A percentile compares a stretch with the other conserved stretches of the same genome.
These are phyloP conservation scores for Xylaria sp. DNA, from an alignment of 2,329 filamentous ascomycete species.

Conservation along the genomic window DNA sequence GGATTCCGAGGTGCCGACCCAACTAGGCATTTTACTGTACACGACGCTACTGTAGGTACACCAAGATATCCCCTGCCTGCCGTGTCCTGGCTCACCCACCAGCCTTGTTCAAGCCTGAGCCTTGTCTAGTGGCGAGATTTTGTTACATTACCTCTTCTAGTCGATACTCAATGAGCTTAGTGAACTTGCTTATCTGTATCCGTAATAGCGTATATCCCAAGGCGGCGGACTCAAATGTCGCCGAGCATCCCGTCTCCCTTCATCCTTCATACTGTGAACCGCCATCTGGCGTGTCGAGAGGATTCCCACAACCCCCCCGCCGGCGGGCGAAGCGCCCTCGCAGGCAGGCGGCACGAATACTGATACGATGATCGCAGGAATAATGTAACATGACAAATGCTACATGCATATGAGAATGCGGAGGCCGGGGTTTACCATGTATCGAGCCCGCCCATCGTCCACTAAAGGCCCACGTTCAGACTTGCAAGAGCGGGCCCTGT, in stretches of 20 bases:
- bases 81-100: not conserved
- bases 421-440: slow-evolving; percentile 16
- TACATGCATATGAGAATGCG: slow-evolving; percentile 28
- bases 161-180: no score
- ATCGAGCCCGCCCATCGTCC: slow-evolving; percentile 13
- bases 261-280: not conserved
- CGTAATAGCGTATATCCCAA: slow-evolving; percentile 13
- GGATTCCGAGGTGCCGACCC: not conserved
- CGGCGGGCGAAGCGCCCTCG: slow-evolving; percentile 16
- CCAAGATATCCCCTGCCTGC: not conserved
- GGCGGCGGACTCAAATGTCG: slow-evolving; percentile 13
- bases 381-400: slow-evolving; percentile 32
- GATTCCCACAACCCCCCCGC: slow-evolving; percentile 7
- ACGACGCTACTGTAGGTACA: not conserved
- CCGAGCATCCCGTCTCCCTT: slow-evolving; percentile 11
- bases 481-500: slow-evolving; percentile 1
- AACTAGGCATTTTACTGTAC: no score
- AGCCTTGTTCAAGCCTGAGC: slow-evolving; percentile 7
- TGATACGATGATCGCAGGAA: slow-evolving; percentile 28
- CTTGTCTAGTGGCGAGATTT: slow-evolving; percentile 16
- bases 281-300: not conserved
- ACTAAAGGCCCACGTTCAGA: slow-evolving; percentile 15
- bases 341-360: not conserved
- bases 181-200: no score
- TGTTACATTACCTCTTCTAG: not conserved